Evolutionary conservation across 2,329 filamentous ascomycete genomes (phyloP).

Genomic region (Pestalotiopsis sp.): DNA sequence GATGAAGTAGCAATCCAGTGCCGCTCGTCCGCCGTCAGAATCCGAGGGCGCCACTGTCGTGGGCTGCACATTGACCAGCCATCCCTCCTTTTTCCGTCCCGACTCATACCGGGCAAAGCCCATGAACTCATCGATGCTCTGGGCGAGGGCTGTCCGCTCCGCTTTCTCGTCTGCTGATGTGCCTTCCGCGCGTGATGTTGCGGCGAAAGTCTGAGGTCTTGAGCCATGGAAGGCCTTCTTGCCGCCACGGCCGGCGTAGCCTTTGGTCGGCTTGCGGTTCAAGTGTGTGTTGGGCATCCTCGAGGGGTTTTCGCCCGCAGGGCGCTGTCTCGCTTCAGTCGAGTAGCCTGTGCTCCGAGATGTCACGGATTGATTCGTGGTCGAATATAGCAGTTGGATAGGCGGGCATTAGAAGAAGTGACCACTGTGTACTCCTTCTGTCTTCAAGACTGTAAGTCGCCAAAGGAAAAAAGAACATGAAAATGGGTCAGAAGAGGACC

Average conservation of each 20-base stretch:
- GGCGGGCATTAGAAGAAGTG: neutral
- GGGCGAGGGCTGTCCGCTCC: slow-evolving; percentile 79
- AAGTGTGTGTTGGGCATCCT: slow-evolving; percentile 63
- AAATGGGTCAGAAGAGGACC: neutral
- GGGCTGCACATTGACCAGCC: slow-evolving; percentile 94
- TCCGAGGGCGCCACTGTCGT: slow-evolving; percentile 68
- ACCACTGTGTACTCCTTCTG: neutral
- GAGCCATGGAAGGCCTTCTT: slow-evolving; percentile 72
- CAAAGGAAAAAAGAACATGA: neutral
- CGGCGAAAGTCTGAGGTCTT: slow-evolving; percentile 71
- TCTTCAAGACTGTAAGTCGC: neutral
- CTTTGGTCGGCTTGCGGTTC: slow-evolving; percentile 60
- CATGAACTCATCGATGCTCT: slow-evolving; percentile 92
- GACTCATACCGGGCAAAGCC: slow-evolving; percentile 92
- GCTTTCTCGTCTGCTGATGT: slow-evolving; percentile 92
- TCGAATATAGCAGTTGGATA: neutral
- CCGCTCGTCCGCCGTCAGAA: slow-evolving; percentile 85
- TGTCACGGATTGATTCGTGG: neutral
- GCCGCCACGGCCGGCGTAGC: slow-evolving; percentile 67
- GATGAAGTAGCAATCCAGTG: slow-evolving; percentile 96
- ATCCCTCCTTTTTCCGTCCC: slow-evolving; percentile 78
- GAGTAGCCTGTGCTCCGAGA: neutral
- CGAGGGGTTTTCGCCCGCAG: slow-evolving; percentile 11
- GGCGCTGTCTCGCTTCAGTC: neutral
- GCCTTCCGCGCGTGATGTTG: slow-evolving; percentile 74